Percentiles rank a stretch among this genome's conserved stretches.
These are phyloP conservation scores for Suillus fuscotomentosus DNA, from an alignment of 768 basidiomycete species.

Conservation along the genomic window DNA sequence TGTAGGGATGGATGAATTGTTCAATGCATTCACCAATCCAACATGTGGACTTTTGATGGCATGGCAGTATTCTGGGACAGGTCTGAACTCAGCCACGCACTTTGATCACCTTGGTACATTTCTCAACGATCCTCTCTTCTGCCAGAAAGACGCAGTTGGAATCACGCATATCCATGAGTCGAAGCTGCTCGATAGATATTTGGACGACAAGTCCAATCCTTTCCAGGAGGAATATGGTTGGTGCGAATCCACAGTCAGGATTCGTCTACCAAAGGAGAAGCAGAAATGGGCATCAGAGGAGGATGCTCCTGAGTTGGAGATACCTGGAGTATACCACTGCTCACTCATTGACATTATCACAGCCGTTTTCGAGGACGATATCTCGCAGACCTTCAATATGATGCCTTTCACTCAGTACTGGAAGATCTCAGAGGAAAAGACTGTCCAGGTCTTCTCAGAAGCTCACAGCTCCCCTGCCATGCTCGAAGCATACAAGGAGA, in stretches of 20 bases:
- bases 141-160: too few relatives aligned
- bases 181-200: not conserved
- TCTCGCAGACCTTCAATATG: constrained; percentile 2
- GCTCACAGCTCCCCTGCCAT: not conserved
- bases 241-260: constrained; percentile 3
- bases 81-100: too few relatives aligned
- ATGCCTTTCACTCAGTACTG: constrained; percentile 7
- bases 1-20: not conserved
- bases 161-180: too few relatives aligned
- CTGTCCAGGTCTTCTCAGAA: not conserved
- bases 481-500: not conserved
- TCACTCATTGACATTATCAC: constrained; percentile 5
- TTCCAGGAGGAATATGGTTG: constrained; percentile 8
- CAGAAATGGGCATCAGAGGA: not conserved
- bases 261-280: constrained; percentile 9
- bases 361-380: not conserved
- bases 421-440: not conserved
- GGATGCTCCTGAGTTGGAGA: not conserved
- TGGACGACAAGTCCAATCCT: constrained; percentile 1
- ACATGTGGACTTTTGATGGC: constrained; percentile 22
- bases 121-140: too few relatives aligned
- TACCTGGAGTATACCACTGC: not conserved
- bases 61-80: constrained; percentile 17
- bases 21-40: constrained; percentile 19
- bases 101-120: too few relatives aligned